Evolutionary conservation across 176 grass and related monocot species (phyloP), one percentile per base, ranked within the genome.

Genomic region (Microstegium vimineum): DNA sequence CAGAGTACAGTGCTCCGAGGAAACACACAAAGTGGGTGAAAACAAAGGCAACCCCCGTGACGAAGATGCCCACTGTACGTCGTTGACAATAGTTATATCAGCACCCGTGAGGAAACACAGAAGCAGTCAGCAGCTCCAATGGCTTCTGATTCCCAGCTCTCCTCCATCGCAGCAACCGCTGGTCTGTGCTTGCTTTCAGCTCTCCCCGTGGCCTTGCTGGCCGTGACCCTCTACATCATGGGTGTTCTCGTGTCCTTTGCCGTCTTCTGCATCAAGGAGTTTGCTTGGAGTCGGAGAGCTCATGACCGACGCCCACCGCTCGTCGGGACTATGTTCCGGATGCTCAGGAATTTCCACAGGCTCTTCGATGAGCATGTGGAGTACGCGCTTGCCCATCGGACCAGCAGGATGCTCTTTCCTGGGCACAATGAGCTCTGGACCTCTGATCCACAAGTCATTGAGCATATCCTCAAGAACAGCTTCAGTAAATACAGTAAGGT

Each of bases 401-500:
- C 91, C 66, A 63, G 82, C 57, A 75, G 87, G 81, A 23, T 87
- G 25, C 14, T 84, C 17, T 76, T 22, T 38, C 66, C 73, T 0
- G 81, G 65, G 8, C 77, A 84, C 65, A 81, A 73, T 20, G 71
- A 74, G 72, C 1, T 92, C 31, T 78, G 38, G 16, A 89, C 84
- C 9, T 62, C 77, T 25, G 90, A 92, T 33, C 84, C 90, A 1
- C 46, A 68, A 52, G 51, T 81, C 72, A 31, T 92, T 23, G 77
- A 92, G 81, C 81, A 92, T 30, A 8, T 92, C n/a, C 87, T 89
- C 12, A 92, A 87, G 51, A 81, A 66, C 37, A 92, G 59, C 71
- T 92, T 92, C 81, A 51, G 71, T 63, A 92, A 89, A 72, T 89
- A 92, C 61, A 84, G 66, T 59, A 92, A 89, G 90, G 87, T 91